Evolutionary conservation across 345 rosid genomes (phyloP).

Genomic region (Capsella bursapastoris): DNA sequence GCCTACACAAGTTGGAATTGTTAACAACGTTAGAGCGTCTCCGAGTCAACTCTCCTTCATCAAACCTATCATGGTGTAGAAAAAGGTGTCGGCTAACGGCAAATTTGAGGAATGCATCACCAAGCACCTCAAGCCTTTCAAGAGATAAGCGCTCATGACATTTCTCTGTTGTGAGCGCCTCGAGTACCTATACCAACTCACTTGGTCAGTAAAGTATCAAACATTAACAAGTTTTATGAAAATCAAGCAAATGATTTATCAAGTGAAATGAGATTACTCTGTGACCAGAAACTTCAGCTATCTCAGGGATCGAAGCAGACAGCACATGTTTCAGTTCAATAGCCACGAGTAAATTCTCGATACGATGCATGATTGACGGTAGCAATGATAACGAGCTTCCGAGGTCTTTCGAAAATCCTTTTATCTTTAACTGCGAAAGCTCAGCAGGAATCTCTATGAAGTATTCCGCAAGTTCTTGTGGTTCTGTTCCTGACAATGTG

Average conservation of each 20-base stretch:
- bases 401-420: conserved; percentile 83
- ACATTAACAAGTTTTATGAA: conserved; percentile 16
- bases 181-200: conserved; percentile 62
- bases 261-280: conserved; percentile 51
- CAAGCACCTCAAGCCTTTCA: conserved; percentile 89
- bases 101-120: conserved; percentile 93
- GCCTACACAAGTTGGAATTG: conserved; percentile 72
- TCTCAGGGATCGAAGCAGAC: conserved; percentile 73
- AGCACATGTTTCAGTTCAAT: conserved; percentile 74
- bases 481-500: conserved; percentile 53
- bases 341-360: conserved; percentile 92
- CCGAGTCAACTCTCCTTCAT: conserved; percentile 86
- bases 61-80: conserved; percentile 69
- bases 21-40: conserved; percentile 81
- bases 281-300: conserved; percentile 67
- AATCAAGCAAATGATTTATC: conserved; percentile 33
- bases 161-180: conserved; percentile 95
- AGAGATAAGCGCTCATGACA: conserved; percentile 96
- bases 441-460: conserved; percentile 79
- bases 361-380: conserved; percentile 92
- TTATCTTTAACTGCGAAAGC: conserved; percentile 83
- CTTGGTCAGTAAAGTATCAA: conserved; percentile 40
- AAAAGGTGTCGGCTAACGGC: conserved; percentile 81
- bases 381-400: conserved; percentile 88
- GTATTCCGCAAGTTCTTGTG: conserved; percentile 77